These are phyloP conservation scores for Sutorius eximius DNA, from an alignment of 1,284 basidiomycete species.

Conservation along the genomic window DNA sequence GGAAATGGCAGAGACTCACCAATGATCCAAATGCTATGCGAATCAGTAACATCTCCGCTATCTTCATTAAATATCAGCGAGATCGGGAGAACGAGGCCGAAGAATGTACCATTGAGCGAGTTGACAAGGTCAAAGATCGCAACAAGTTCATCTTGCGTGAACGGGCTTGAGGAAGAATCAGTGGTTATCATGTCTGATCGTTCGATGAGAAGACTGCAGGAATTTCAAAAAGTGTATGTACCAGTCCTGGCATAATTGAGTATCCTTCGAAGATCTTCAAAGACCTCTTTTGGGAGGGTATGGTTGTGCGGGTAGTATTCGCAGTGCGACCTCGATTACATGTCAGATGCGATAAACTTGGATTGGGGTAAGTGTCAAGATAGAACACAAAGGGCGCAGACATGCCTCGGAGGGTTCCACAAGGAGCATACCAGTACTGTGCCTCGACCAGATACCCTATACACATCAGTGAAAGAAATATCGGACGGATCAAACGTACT, in stretches of 20 bases:
- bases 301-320: constrained; percentile 19
- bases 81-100: not conserved
- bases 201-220: not conserved
- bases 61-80: constrained; percentile 8
- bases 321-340: constrained; percentile 16
- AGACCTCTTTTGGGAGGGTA: not conserved
- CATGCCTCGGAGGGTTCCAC: not conserved
- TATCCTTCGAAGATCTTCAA: constrained; percentile 18
- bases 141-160: constrained; percentile 14
- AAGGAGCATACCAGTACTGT: constrained; percentile 16
- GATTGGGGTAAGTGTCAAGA: not conserved
- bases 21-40: constrained; percentile 19
- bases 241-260: constrained; percentile 20
- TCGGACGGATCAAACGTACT: constrained; percentile 6
- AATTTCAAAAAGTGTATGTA: not conserved
- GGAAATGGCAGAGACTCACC: constrained; percentile 2
- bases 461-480: not conserved
- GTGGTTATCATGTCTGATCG: constrained; percentile 18
- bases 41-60: not conserved
- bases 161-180: constrained; percentile 21
- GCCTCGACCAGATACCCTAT: constrained; percentile 18
- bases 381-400: not conserved
- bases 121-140: constrained; percentile 16
- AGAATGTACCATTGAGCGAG: constrained; percentile 16
- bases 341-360: not conserved